Base-by-base conservation (phyloP, 306 rosid species). In the Datisca glomerata region DNA sequence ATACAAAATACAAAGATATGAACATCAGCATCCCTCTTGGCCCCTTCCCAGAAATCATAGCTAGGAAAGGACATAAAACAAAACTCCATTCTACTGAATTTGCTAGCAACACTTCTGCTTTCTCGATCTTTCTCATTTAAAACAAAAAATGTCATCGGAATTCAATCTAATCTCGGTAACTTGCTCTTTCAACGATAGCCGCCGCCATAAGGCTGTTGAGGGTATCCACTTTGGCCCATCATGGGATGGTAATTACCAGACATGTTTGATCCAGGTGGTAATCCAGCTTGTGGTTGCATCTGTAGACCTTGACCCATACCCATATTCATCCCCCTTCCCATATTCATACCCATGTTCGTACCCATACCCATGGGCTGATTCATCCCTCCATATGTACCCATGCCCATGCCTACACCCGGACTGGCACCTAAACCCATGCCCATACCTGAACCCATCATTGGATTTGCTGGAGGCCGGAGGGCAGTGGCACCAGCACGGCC, bases 401-500 rank as follows among this genome's bases (percentile, higher is more conserved):
- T 60, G 4, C 78, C 86, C 77, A 69, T 66, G 8, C 78, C 80
- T 51, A 57, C 63, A 21, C 47, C 58, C 6, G 27, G 8, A 10
- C 65, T 66, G 48, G 44, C 34, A 27, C 77, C 67, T 3, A 51
- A 27, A 36, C 57, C 66, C 44, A 53, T 63, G 14, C 69, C 80
- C 72, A 66, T 53, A 0, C 80, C 78, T 47, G 73, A 59, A 57
- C 85, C 78, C 81, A 79, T 56, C 91, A 78, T 68, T 1, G 59
- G 28, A 51, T 69, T 84, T 23, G 63, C 47, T 14, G 69, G 52
- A 52, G 78, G 19, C 66, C 96, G 72, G 28, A 91, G 69, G 23
- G 62, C 72, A 64, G 81, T 32, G 1, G 87, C 96, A 59, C 81
- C 84, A 1, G 80, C 82, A 24, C 92, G 92, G 16, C 98, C 98